phyloP scores from a whole-genome alignment of 2,329 filamentous ascomycete species.

The Apiospora saccharicola region DNA sequence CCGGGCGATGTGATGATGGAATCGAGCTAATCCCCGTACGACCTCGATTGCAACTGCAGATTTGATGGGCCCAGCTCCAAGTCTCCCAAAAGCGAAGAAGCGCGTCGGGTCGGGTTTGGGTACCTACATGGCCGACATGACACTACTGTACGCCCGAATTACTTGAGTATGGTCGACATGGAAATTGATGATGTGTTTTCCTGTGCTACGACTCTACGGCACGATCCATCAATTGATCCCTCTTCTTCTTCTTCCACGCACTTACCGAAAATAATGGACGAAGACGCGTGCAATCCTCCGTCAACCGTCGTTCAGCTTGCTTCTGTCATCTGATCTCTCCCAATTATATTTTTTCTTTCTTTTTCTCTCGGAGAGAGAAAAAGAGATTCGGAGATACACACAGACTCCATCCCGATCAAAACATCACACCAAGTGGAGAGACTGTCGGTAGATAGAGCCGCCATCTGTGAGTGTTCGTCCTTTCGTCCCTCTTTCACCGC shows the following conservation, averaged over 20 bases:
- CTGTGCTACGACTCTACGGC: not conserved
- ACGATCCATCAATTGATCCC: not conserved
- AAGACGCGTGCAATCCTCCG: not conserved
- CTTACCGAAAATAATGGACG: not conserved
- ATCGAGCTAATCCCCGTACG: slow-evolving; percentile 18
- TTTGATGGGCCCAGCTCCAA: slow-evolving; percentile 9
- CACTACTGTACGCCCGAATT: slow-evolving; percentile 3
- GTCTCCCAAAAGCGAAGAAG: slow-evolving; percentile 4
- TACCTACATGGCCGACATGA: slow-evolving; percentile 15
- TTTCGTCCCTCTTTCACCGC: slow-evolving; percentile 22
- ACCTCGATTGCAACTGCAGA: slow-evolving; percentile 10
- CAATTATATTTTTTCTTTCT: not conserved
- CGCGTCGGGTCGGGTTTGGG: slow-evolving; percentile 19
- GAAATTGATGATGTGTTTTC: slow-evolving; percentile 18
- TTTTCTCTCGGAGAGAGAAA: no score
- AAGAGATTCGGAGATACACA: not conserved
- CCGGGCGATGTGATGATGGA: slow-evolving; percentile 9
- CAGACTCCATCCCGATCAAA: not conserved
- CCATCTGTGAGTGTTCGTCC: slow-evolving; percentile 19
- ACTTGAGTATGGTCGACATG: not conserved
- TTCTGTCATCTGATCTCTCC: not conserved
- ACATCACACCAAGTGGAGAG: slow-evolving; percentile 8
- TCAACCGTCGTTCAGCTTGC: not conserved
- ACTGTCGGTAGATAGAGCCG: slow-evolving; percentile 14
- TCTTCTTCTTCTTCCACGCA: not conserved